Evolutionary conservation across 495 filamentous ascomycete genomes (phyloP), one percentile per base, ranked within the genome.

Genomic region (Podospora conica): DNA sequence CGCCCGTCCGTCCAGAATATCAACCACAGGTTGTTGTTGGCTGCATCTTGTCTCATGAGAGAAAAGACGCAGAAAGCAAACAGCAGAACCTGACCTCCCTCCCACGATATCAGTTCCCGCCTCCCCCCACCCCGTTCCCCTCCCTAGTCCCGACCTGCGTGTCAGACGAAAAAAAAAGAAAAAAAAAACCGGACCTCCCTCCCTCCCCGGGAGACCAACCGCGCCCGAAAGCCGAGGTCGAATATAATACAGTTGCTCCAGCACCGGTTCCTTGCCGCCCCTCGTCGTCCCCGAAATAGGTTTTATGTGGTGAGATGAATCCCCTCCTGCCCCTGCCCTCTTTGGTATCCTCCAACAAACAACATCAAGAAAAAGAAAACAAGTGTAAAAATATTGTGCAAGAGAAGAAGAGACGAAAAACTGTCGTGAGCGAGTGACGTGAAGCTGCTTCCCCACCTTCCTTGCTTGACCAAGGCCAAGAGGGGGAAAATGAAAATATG

Each of bases 341-440:
- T 27, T 58, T 24, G 56, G 12, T 58, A 58, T n/a, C 40, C 40
- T 18, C 40, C 29, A 9, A 29, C 27, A 29, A 27, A 59, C 15
- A 15, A 58, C 5, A 56, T 56, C 9, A 56, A 56, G 20, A 56
- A 27, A 24, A 33, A 59, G 5, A 61, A 24, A 9, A 61, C 18
- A 61, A 55, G 9, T 56, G 29, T 63, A 55, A 63, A 28, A 23
- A 55, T 33, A 24, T 31, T 27, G 15, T 29, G 31, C n/a, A 20
- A 25, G 63, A 64, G 21, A 23, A 15, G 7, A n/a, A 48, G 10
- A 9, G 68, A 71, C 73, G 21, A 29, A 8, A 60, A 68, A 69
- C 53, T 63, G 67, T 71, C 66, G 64, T 60, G 64, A 71, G 57
- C 27, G 69, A 69, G 64, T 69, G 67, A 69, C 67, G 54, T 55